Evolutionary conservation across 768 basidiomycete genomes (phyloP), one percentile per base, ranked within the genome.

Genomic region (Tephrocybe sp.): DNA sequence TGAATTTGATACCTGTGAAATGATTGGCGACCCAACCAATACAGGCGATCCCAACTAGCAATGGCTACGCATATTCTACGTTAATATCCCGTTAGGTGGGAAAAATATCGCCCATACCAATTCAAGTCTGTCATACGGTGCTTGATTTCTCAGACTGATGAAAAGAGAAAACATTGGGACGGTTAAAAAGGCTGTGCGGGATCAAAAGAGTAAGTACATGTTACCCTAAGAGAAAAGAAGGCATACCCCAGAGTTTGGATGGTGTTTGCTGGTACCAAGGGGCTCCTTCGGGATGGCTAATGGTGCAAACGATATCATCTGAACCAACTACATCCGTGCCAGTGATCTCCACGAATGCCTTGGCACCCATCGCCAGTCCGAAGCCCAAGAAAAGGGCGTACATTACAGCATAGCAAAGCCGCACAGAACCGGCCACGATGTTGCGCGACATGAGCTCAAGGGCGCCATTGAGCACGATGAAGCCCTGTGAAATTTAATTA

Each of bases 381-480:
- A 94, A 90, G 0, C 87, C 86, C 7, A 88, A 73, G 65, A 85
- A 86, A 15, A 86, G 73, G n/a, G 87, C 84, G 62, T 93, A 94
- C 50, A 88, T 77, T 46, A 89, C 74, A 21, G 88, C 80, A 60
- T 88, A 93, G 58, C 88, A 88, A 14, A 93, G 74, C 33, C 90
- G 78, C 26, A 93, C 90, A 10, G 89, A 85, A n/a, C 93, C 90
- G 0, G 89, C 76, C 25, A 92, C 83, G 60, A 95, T 85, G 55
- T 88, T 89, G 15, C 90, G 80, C 3, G 89, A 86, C 52, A 89
- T 81, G 18, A 93, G 69, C 62, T 93, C 92, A 25, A 93, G 80
- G 10, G 85, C 78, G 43, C 87, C 93, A 58, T 74, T 78, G 12
- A 88, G 76, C 9, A 88, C 82, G 45, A 88, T 80, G 53, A 86